Conservation (phyloP, 2,329 filamentous ascomycete genomes). For the Ampelomyces quisqualis region DNA sequence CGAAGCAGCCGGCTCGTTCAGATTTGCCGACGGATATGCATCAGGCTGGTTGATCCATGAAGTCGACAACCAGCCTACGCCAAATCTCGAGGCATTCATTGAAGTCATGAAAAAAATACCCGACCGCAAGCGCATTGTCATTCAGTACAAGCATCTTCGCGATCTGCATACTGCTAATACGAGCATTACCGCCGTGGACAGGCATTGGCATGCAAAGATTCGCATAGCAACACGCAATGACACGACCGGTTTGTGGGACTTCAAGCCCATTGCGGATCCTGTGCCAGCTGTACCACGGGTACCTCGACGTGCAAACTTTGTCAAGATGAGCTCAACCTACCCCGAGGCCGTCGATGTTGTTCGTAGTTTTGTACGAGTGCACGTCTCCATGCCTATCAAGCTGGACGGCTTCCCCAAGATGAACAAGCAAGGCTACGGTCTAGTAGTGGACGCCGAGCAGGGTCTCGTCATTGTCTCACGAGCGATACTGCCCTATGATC, state of each 20-base stretch:
- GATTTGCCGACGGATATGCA: conserved; percentile 81
- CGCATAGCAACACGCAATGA: conserved; percentile 90
- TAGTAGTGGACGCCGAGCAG: conserved; percentile 97
- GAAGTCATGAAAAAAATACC: conserved; percentile 87
- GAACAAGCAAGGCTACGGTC: conserved; percentile 88
- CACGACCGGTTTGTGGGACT: conserved; percentile 88
- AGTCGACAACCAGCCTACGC: conserved; percentile 87
- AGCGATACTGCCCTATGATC: conserved; percentile 91
- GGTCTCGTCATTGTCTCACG: conserved; percentile 91
- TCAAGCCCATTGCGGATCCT: conserved; percentile 78
- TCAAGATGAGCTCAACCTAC: conserved; percentile 84
- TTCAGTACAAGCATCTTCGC: conserved; percentile 92
- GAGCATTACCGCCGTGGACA: conserved; percentile 85
- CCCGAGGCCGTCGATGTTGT: conserved; percentile 91
- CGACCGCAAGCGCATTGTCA: conserved; percentile 77
- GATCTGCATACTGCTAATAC: conserved; percentile 95
- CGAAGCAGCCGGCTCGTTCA: conserved; percentile 91
- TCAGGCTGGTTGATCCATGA: conserved; percentile 93
- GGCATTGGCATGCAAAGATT: conserved; percentile 97
- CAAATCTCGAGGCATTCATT: conserved; percentile 84
- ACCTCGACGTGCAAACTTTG: conserved; percentile 81
- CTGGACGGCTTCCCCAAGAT: conserved; percentile 97
- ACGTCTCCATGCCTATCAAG: conserved; percentile 91
- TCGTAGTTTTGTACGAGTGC: conserved; percentile 89
- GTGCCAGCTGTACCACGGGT: conserved; percentile 72